Base-by-base conservation (phyloP, 345 rosid species). In the Salix exigua region DNA sequence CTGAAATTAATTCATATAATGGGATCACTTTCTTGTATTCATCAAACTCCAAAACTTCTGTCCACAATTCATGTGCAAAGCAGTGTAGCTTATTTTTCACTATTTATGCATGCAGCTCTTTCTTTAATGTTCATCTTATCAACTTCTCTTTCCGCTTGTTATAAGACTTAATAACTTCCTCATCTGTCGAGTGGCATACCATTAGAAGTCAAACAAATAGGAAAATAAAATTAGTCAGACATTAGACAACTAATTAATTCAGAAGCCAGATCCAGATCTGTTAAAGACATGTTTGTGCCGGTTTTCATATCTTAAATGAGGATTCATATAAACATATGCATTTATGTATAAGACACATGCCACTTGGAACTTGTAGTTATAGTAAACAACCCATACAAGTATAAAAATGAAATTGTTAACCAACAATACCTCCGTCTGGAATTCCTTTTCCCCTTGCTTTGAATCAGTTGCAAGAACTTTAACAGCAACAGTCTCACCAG, bases 361-460 rank as follows among this genome's bases (percentile, higher is more conserved):
- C 17, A n/a, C 17, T n/a, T n/a, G 63, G 37, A 75, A 66, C 4
- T 66, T 66, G 71, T 0, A 74, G 40, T 48, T n/a, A 44, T 28
- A 35, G 10, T 33, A 74, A 31, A 44, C 66, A 60, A 33, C 44
- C 70, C 60, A 68, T 38, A 73, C 42, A 25, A n/a, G 63, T 25
- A n/a, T 58, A 6, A 58, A 58, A n/a, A 28, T 58, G 28, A 58
- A 58, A 58, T 61, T 26, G 50, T 25, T 21, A 48, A 64, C 55
- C 71, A 73, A 61, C 8, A 26, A 18, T 87, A 94, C 99, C 99
- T 96, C 99, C 0, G 97, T 90, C 48, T 94, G 99, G 80, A 96
- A 96, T 84, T 96, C 99, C 78, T 81, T 96, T 84, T 96, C 99
- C 37, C 99, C 99, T 84, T 96, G 98, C 88, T 90, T 94, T 48